Conservation (phyloP, 2,329 filamentous ascomycete species). For the Neoarthrinium moseri region DNA sequence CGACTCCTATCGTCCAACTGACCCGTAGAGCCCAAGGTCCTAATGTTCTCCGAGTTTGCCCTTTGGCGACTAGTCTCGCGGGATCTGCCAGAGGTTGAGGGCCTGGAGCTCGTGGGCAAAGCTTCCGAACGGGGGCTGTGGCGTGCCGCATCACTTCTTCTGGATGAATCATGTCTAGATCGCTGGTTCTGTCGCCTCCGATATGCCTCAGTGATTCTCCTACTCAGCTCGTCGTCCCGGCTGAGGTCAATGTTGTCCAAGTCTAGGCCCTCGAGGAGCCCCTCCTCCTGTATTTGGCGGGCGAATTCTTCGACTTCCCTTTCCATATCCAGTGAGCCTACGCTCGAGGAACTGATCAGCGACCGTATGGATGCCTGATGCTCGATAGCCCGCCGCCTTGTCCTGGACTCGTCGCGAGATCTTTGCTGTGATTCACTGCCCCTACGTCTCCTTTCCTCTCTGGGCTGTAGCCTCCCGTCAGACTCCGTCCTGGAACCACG, state of each 20-base stretch:
- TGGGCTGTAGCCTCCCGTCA: slow-evolving; percentile 36
- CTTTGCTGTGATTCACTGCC: slow-evolving; percentile 45
- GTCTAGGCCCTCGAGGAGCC: slow-evolving; percentile 83
- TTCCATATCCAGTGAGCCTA: slow-evolving; percentile 76
- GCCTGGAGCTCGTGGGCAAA: slow-evolving; percentile 22
- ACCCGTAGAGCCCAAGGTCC: slow-evolving; percentile 37
- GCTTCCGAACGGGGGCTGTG: slow-evolving; percentile 35
- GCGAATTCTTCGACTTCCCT: slow-evolving; percentile 89
- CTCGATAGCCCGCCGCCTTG: slow-evolving; percentile 63
- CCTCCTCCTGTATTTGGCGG: slow-evolving; percentile 84
- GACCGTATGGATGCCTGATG: slow-evolving; percentile 89
- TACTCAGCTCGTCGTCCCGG: slow-evolving; percentile 87
- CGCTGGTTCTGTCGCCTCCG: slow-evolving; percentile 69
- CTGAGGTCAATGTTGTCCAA: slow-evolving; percentile 80
- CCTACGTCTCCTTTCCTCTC: slow-evolving; percentile 33
- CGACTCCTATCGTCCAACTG: slow-evolving; percentile 49
- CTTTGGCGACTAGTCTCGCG: slow-evolving; percentile 25
- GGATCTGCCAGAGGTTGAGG: slow-evolving; percentile 19
- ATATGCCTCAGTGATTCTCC: slow-evolving; percentile 87
- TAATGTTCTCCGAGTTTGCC: slow-evolving; percentile 27
- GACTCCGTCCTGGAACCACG: slow-evolving; percentile 27
- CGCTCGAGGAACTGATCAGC: slow-evolving; percentile 75
- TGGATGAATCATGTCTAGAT: slow-evolving; percentile 45
- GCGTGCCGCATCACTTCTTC: slow-evolving; percentile 41
- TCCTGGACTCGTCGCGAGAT: slow-evolving; percentile 34